Percentiles rank a stretch among this genome's conserved stretches.
phyloP scores from a whole-genome alignment of 805 yeast genomes.

The Spathaspora passalidarum region DNA sequence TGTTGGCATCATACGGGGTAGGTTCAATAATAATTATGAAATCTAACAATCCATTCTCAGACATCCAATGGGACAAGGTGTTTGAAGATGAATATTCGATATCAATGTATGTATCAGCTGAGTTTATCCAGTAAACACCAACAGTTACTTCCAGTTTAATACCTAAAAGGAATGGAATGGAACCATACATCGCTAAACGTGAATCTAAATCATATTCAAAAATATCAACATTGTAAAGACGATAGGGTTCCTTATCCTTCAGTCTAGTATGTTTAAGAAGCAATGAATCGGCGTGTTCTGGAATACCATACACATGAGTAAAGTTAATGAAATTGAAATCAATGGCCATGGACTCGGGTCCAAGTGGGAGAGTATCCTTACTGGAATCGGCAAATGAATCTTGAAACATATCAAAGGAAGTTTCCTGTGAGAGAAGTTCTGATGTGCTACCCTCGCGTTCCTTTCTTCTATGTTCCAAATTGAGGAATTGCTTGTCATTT shows the following conservation, averaged over 20 bases:
- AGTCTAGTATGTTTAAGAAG: constrained; percentile 65
- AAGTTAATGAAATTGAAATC: constrained; percentile 68
- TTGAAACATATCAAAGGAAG: constrained; percentile 60
- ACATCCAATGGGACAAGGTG: constrained; percentile 78
- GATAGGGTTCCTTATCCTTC: constrained; percentile 61
- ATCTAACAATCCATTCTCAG: constrained; percentile 85
- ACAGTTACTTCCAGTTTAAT: constrained; percentile 53
- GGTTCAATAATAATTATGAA: constrained; percentile 63
- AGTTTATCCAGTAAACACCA: constrained; percentile 88
- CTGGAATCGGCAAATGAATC: constrained; percentile 71
- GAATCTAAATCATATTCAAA: constrained; percentile 88
- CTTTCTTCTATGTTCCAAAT: constrained; percentile 76
- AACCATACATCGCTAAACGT: constrained; percentile 89
- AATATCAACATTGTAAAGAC: constrained; percentile 89
- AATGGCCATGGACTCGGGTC: constrained; percentile 85
- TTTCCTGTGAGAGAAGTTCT: constrained; percentile 53
- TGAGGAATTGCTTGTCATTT: constrained; percentile 69
- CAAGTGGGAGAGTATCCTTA: constrained; percentile 65
- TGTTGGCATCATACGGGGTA: constrained; percentile 53
- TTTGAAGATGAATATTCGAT: constrained; percentile 39
- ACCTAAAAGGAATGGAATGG: constrained; percentile 85
- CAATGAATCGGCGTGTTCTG: constrained; percentile 89
- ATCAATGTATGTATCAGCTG: constrained; percentile 91
- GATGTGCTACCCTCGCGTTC: constrained; percentile 21
- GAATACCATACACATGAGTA: constrained; percentile 82